These are phyloP conservation scores for Cladosporium sp. DNA, from an alignment of 2,329 filamentous ascomycete species.

Conservation along the genomic window DNA sequence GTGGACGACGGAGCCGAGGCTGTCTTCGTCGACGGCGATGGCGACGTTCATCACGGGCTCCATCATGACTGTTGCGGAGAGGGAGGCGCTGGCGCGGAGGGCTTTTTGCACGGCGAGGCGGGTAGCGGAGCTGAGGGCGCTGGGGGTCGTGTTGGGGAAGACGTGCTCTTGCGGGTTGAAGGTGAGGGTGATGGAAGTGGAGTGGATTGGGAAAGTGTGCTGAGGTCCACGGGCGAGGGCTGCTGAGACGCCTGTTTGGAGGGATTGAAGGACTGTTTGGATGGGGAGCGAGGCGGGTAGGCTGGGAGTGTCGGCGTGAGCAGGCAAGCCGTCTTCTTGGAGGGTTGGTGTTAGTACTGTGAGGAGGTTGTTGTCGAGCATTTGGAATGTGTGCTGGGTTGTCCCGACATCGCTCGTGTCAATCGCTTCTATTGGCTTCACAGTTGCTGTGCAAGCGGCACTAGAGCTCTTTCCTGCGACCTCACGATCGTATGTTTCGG, in stretches of 20 bases:
- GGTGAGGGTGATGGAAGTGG: slow-evolving; percentile 67
- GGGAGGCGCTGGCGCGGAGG: slow-evolving; percentile 60
- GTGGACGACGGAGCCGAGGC: slow-evolving; percentile 79
- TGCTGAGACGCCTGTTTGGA: slow-evolving; percentile 78
- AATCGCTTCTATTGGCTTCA: slow-evolving; percentile 59
- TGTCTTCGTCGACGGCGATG: slow-evolving; percentile 80
- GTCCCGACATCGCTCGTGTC: neutral
- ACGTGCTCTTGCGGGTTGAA: slow-evolving; percentile 66
- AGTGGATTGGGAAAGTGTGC: slow-evolving; percentile 76
- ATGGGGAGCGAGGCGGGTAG: slow-evolving; percentile 57
- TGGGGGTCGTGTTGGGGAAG: slow-evolving; percentile 66
- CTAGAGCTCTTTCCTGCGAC: slow-evolving; percentile 78
- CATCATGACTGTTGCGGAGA: slow-evolving; percentile 65
- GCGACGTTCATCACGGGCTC: slow-evolving; percentile 92
- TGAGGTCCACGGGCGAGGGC: slow-evolving; percentile 83
- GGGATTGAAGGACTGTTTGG: slow-evolving; percentile 50
- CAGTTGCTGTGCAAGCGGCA: slow-evolving; percentile 68
- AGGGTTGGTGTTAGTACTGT: slow-evolving; percentile 54
- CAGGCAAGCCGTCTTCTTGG: slow-evolving; percentile 41
- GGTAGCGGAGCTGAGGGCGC: slow-evolving; percentile 66
- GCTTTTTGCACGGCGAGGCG: slow-evolving; percentile 68
- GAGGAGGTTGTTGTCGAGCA: slow-evolving; percentile 70
- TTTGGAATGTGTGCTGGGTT: slow-evolving; percentile 42
- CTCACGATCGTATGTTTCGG: slow-evolving; percentile 71
- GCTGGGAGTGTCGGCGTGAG: slow-evolving; percentile 46